Evolutionary conservation across 1,284 basidiomycete genomes (phyloP).

Genomic region (Ustilago hordei): DNA sequence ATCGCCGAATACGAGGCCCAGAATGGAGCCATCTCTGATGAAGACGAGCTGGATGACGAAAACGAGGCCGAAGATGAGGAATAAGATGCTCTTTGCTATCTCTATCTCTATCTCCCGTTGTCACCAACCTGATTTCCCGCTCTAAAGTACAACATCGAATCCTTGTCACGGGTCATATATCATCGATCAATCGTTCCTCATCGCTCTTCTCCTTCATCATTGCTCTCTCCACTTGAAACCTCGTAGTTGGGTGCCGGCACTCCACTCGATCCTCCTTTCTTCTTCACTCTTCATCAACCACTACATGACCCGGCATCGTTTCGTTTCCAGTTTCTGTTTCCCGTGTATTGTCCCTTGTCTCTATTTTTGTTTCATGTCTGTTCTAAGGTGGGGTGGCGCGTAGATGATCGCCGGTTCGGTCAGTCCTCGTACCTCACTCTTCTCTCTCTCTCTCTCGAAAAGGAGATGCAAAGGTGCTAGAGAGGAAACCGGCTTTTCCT

Average conservation of each 20-base stretch:
- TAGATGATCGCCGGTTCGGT: conserved; percentile 48
- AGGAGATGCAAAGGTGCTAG: conserved; percentile 19
- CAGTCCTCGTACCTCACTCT: conserved; percentile 33
- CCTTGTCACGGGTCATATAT: conserved; percentile 37
- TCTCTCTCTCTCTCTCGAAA: background rate
- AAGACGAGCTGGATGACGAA: conserved; percentile 44
- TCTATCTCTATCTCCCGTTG: background rate
- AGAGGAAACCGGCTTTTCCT: conserved; percentile 36
- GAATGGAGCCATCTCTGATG: conserved; percentile 35
- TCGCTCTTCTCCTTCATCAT: conserved; percentile 1
- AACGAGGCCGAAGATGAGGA: conserved; percentile 33
- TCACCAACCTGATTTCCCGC: background rate
- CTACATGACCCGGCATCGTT: conserved; percentile 15
- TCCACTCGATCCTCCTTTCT: conserved; percentile 4
- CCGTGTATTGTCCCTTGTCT: conserved; percentile 12
- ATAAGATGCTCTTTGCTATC: background rate
- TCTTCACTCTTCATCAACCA: conserved; percentile 1
- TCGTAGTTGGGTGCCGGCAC: conserved; percentile 42
- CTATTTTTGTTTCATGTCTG: conserved; percentile 20
- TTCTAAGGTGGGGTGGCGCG: conserved; percentile 23
- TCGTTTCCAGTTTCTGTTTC: conserved; percentile 4
- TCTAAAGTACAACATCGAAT: conserved; percentile 2
- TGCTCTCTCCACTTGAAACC: conserved; percentile 11
- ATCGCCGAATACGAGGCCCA: conserved; percentile 39
- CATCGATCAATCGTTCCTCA: conserved; percentile 6